Base-by-base conservation (phyloP, 208 protist genomes). In the Trichomonas vaginalis region DNA sequence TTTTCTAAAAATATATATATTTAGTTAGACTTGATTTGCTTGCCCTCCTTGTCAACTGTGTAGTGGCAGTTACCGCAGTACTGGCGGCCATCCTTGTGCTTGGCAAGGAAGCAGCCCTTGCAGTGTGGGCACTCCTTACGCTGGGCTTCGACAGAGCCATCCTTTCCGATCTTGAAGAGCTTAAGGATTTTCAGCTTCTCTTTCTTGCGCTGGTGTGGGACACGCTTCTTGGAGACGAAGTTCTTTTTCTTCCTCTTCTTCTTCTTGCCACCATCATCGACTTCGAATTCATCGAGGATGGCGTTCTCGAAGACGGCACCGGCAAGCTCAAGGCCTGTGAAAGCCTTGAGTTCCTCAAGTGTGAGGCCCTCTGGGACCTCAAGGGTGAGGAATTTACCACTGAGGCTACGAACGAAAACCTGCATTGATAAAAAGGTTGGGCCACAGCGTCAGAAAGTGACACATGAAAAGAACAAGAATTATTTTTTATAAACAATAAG, bases 191-290 rank as follows among this genome's bases (percentile, higher is more conserved):
- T 98, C 96, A 99, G 98, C 98, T 99, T 99, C 96, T 99, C 98
- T 96, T 99, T 99, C 98, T 99, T 99, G 97, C 98, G 97, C 96
- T 98, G 98, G 98, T 99, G 98, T 96, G 97, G 99, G 95, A 98
- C 98, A 98, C 99, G 99, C 98, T 99, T 99, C 95, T 99, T 98
- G 97, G 99, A 99, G 80, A 97, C 98, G 97, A 99, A 99, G 97
- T 98, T 98, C 98, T 99, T 99, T 97, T 99, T 99, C 98, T 99
- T 99, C 97, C 99, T 98, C 98, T 99, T 99, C 98, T 99, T 99
- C 98, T 99, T 99, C 97, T 99, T 99, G 96, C 98, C 98, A 96
- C 98, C 98, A 95, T 70, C 56, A 70, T 70, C 56, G n/a, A 70
- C 56, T 70, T 70, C 56, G 56, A 70, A 70, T 27, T 70, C 56